These are phyloP conservation scores for Thermochaetoides thermophila DNA, from an alignment of 495 filamentous ascomycete genomes.

Conservation along the genomic window DNA sequence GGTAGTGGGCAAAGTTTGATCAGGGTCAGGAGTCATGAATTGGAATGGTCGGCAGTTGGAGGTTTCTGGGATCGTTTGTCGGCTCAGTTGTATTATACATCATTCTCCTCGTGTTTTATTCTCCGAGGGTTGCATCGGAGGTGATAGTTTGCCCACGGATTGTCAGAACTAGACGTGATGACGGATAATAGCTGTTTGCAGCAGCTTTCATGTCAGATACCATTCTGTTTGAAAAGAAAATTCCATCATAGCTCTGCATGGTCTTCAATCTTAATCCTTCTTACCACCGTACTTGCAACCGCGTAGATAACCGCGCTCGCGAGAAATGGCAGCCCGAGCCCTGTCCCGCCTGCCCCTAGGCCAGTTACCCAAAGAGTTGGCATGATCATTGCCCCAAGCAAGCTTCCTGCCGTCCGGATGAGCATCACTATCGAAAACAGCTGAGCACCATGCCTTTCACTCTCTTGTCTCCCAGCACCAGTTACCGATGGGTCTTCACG, in stretches of 20 bases:
- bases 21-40: constrained; percentile 1
- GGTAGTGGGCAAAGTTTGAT: no score
- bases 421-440: constrained; percentile 34
- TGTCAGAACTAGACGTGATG: no score
- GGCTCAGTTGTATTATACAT: not conserved
- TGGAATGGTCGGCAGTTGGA: not conserved
- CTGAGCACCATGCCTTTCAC: constrained; percentile 10
- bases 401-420: constrained; percentile 26
- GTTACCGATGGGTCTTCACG: no score
- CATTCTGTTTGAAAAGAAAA: no score
- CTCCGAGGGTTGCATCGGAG: no score
- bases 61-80: not conserved
- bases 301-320: constrained; percentile 23
- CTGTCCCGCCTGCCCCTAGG: constrained; percentile 9
- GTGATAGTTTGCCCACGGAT: no score
- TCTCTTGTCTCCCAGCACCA: no score
- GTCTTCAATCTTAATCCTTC: no score
- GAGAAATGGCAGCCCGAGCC: constrained; percentile 19
- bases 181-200: no score
- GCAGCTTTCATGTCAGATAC: no score
- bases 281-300: constrained; percentile 9
- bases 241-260: no score
- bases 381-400: constrained; percentile 29
- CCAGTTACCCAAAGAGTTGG: constrained; percentile 24
- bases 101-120: no score